A percentile compares a stretch with the other conserved stretches of the same genome.
These are phyloP conservation scores for Syncephalastrum racemosum DNA, from an alignment of 371 early-diverging fungal species.

Conservation along the genomic window DNA sequence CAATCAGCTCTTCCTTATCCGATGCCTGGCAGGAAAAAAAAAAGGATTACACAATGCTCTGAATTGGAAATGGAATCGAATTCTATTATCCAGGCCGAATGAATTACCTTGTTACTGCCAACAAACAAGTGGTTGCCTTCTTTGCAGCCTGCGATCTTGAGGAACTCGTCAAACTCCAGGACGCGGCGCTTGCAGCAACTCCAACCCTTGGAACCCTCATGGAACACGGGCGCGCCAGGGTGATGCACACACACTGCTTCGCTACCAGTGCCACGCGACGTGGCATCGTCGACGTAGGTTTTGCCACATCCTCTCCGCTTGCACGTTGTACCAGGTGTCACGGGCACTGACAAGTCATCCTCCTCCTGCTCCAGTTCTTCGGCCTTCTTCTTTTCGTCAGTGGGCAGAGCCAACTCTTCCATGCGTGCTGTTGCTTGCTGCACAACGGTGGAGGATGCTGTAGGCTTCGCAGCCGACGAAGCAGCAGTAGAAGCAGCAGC, in stretches of 20 bases:
- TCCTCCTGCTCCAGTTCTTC: conserved; percentile 67
- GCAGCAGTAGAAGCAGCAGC: background rate
- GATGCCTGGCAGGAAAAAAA: conserved; percentile 2
- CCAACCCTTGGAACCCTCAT: conserved; percentile 94
- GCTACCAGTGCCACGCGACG: conserved; percentile 56
- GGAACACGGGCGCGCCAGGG: conserved; percentile 88
- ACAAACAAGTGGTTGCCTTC: conserved; percentile 86
- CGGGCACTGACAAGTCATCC: conserved; percentile 63
- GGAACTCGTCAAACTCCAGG: conserved; percentile 96
- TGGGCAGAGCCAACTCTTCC: conserved; percentile 5
- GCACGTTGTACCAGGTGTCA: conserved; percentile 80
- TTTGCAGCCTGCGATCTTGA: conserved; percentile 90
- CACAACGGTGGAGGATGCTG: too few species aligned
- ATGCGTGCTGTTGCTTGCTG: conserved; percentile 1
- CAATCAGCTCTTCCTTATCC: conserved; percentile 57
- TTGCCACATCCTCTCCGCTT: conserved; percentile 83
- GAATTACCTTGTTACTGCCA: conserved; percentile 31
- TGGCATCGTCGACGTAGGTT: conserved; percentile 60
- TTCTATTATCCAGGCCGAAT: too few species aligned
- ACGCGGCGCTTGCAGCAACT: conserved; percentile 85
- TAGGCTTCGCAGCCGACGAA: too few species aligned
- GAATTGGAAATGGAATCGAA: background rate
- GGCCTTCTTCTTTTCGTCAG: conserved; percentile 19
- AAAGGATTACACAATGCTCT: background rate
- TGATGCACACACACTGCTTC: conserved; percentile 81